Base-by-base conservation (phyloP, 2,329 filamentous ascomycete species). In the Penicillium sp. region DNA sequence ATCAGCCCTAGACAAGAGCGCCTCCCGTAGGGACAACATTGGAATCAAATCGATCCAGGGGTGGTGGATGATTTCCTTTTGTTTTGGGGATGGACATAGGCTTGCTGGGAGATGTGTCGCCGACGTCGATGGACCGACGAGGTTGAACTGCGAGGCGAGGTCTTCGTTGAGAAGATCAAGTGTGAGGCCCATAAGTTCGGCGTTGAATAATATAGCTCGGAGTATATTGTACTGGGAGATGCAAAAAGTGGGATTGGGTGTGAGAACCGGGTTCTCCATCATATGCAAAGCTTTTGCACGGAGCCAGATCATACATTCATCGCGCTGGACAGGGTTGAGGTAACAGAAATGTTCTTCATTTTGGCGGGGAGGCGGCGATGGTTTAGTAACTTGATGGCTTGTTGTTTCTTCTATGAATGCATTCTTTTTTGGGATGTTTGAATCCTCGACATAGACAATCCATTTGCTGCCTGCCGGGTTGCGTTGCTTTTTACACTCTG, bases 21-120 rank as follows among this genome's bases (percentile, higher is more conserved):
- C 56, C 39, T 71, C 61, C 8, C 69, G 61, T 3, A 71, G 52
- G 4, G 60, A 59, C 1, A 56, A 41, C 0, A 69, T 48, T 3
- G 67, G 67, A 18, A 69, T 56, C 5, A 71, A 35, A 31, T 71
- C 68, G 25, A 71, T 59, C 67, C 68, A 71, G 2, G 67, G 65
- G 25, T 67, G 65, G 39, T 71, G 69, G 9, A 63, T 54, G 13
- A 63, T 55, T 12, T 38, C 29, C 15, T 38, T 60, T 29, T 64
- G 61, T 12, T 50, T 39, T 12, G 50, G 46, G 10, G 53, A 63
- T 16, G 61, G 61, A 23, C 54, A 48, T 5, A 64, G 18, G 52
- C 58, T 60, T 16, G 61, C 55, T 34, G 61, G 61, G 3, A 64
- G 37, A 9, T 53, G 38, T 1, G 59, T 13, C 2, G 55, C 40